Conservation (phyloP, 2,329 filamentous ascomycete genomes). For the Phaeophleospora eucalypticola region DNA sequence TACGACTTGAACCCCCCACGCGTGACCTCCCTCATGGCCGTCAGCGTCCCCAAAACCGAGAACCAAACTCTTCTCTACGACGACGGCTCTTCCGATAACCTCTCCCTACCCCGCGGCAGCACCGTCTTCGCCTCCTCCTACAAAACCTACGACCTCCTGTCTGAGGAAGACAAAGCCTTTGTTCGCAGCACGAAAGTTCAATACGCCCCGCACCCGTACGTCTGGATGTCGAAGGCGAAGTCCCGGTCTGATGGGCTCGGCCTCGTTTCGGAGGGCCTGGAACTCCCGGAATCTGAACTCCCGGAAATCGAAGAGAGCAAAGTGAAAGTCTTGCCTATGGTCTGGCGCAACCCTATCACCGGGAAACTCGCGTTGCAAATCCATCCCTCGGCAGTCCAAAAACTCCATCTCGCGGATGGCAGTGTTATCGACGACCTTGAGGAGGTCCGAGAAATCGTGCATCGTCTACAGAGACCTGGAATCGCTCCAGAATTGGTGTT, state of each 20-base stretch:
- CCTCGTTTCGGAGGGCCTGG: slow-evolving; percentile 62
- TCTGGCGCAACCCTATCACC: slow-evolving; percentile 71
- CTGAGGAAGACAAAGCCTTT: slow-evolving; percentile 62
- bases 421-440: slow-evolving; percentile 64
- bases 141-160: slow-evolving; percentile 65
- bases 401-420: slow-evolving; percentile 64
- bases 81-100: slow-evolving; percentile 62
- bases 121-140: slow-evolving; percentile 72
- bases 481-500: slow-evolving; percentile 68
- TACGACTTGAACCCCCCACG: slow-evolving; percentile 71
- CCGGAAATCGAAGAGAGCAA: slow-evolving; percentile 62
- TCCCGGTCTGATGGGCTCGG: slow-evolving; percentile 67
- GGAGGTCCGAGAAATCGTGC: slow-evolving; percentile 65
- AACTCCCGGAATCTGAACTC: slow-evolving; percentile 57
- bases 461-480: slow-evolving; percentile 66
- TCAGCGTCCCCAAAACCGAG: slow-evolving; percentile 64
- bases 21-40: slow-evolving; percentile 68
- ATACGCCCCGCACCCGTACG: slow-evolving; percentile 75
- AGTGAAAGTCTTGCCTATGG: slow-evolving; percentile 70
- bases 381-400: slow-evolving; percentile 67
- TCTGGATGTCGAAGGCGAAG: slow-evolving; percentile 71
- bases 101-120: slow-evolving; percentile 68
- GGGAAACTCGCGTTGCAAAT: slow-evolving; percentile 67
- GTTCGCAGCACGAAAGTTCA: slow-evolving; percentile 64
- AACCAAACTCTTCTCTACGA: slow-evolving; percentile 68